phyloP scores from a whole-genome alignment of 2,329 filamentous ascomycete genomes.

The Penicillium sp. region DNA sequence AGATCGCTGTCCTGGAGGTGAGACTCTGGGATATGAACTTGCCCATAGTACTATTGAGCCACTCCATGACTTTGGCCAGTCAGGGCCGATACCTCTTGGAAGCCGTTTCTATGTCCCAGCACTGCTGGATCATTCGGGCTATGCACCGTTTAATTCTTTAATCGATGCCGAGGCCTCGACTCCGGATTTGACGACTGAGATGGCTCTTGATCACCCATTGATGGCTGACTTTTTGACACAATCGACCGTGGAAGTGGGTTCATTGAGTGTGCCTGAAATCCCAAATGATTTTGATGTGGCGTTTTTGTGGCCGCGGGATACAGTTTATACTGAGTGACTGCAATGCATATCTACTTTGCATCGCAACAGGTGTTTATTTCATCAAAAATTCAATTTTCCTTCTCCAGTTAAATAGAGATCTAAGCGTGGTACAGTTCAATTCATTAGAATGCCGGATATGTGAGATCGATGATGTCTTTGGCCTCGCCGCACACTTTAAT shows the following conservation, averaged over 20 bases:
- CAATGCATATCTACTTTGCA: no score
- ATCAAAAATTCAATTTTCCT: no score
- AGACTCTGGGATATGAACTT: not conserved
- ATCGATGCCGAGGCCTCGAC: not conserved
- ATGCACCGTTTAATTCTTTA: not conserved
- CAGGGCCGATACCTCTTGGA: not conserved
- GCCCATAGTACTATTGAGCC: not conserved
- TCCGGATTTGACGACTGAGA: constrained; percentile 11
- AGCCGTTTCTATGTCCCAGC: not conserved
- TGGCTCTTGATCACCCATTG: constrained; percentile 11
- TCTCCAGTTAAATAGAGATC: no score
- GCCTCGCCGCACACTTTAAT: no score
- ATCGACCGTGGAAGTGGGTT: constrained; percentile 8
- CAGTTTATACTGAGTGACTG: no score
- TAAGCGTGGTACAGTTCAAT: no score
- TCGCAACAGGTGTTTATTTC: no score
- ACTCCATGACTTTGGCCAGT: not conserved
- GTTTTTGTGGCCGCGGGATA: no score
- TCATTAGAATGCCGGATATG: no score
- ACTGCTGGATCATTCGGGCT: not conserved
- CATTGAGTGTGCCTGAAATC: constrained; percentile 10
- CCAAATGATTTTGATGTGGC: constrained; percentile 7
- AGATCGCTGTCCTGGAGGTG: not conserved
- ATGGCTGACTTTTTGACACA: constrained; percentile 13
- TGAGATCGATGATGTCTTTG: no score